Percentiles rank a stretch among this genome's conserved stretches.
These are phyloP conservation scores for Anisodus acutangulus DNA, from an alignment of 257 asterid species.

Conservation along the genomic window DNA sequence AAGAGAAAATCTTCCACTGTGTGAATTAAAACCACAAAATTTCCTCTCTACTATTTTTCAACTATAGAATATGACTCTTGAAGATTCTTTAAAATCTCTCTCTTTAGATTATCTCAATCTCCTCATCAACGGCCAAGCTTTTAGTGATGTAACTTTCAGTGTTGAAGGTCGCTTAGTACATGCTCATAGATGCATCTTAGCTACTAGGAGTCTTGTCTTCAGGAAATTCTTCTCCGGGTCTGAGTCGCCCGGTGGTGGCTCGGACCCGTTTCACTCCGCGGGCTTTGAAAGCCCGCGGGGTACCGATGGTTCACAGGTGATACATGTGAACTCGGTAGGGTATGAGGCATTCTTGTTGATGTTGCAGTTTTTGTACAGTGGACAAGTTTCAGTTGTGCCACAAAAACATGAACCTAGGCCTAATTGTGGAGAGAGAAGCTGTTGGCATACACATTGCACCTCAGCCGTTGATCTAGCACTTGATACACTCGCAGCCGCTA, in stretches of 20 bases:
- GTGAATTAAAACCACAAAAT: conserved; percentile 29
- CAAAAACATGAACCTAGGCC: conserved; percentile 93
- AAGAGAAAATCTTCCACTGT: background rate
- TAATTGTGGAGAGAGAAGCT: conserved; percentile 78
- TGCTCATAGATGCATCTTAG: conserved; percentile 92
- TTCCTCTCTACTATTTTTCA: background rate
- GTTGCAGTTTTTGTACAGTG: conserved; percentile 91
- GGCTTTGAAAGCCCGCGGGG: conserved; percentile 49
- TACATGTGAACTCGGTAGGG: conserved; percentile 83
- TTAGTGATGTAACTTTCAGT: conserved; percentile 94
- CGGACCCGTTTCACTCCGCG: conserved; percentile 36
- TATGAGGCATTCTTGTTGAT: conserved; percentile 84
- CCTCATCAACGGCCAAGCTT: conserved; percentile 94
- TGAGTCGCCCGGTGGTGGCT: conserved; percentile 56
- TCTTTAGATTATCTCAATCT: conserved; percentile 89
- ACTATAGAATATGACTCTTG: conserved; percentile 36
- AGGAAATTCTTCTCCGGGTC: conserved; percentile 88
- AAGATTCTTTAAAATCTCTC: conserved; percentile 82
- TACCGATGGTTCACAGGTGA: conserved; percentile 27
- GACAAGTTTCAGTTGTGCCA: conserved; percentile 93
- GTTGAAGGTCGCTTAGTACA: conserved; percentile 95
- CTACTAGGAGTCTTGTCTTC: conserved; percentile 85
- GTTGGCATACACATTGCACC: conserved; percentile 98
- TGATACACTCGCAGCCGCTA: conserved; percentile 89
- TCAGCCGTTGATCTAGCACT: conserved; percentile 99